Conservation (phyloP, 371 early-diverging fungal genomes). For the Mortierella sp. region DNA sequence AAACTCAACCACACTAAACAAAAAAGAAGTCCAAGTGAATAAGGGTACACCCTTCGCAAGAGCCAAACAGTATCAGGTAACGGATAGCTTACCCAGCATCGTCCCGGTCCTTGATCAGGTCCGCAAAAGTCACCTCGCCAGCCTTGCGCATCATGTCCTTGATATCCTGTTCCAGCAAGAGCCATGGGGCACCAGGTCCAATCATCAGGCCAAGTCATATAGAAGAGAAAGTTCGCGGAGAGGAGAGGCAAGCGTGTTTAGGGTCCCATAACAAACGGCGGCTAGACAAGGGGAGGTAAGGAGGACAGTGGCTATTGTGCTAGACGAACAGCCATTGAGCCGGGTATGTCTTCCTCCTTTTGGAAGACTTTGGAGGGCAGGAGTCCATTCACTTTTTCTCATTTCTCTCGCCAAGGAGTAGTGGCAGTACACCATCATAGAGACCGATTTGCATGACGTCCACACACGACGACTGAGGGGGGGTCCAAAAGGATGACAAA, state of each 20-base stretch:
- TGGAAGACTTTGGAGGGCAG: too few species aligned
- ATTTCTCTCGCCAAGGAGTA: too few species aligned
- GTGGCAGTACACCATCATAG: too few species aligned
- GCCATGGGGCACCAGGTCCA: neutral
- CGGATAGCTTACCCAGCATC: conserved; percentile 93
- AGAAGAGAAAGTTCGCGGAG: conserved; percentile 9
- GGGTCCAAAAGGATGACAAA: too few species aligned
- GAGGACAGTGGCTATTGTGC: too few species aligned
- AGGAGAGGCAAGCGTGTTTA: conserved; percentile 25
- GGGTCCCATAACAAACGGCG: conserved; percentile 16
- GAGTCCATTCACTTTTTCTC: too few species aligned
- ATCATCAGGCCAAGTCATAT: neutral
- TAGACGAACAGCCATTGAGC: too few species aligned
- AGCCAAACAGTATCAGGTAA: too few species aligned
- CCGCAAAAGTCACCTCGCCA: conserved; percentile 93
- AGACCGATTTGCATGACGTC: too few species aligned
- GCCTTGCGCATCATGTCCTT: conserved; percentile 96
- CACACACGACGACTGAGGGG: too few species aligned
- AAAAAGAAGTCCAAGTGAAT: neutral
- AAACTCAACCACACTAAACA: conserved; percentile 88
- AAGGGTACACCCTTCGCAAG: too few species aligned
- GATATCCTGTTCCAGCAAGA: conserved; percentile 78
- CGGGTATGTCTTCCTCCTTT: too few species aligned
- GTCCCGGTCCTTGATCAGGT: conserved; percentile 80
- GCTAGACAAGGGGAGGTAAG: conserved; percentile 1